Conservation (phyloP, 495 filamentous ascomycete species). For the Lindgomyces ingoldianus region DNA sequence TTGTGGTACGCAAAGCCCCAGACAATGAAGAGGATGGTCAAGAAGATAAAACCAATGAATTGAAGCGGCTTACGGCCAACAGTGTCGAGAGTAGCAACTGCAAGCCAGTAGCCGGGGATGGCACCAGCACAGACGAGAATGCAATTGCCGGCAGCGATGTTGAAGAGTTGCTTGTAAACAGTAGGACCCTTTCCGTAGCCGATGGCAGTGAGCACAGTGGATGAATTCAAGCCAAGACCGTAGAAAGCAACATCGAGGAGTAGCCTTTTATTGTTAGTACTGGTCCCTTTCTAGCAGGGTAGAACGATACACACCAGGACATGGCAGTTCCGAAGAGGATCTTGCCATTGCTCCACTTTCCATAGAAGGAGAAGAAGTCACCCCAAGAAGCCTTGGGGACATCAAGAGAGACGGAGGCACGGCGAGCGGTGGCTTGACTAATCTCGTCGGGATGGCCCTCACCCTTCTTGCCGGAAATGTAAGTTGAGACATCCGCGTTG, state of each 20-base stretch:
- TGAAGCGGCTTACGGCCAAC: slow-evolving; percentile 81
- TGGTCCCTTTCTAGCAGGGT: background rate
- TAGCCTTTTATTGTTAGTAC: slow-evolving; percentile 39
- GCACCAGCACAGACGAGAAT: slow-evolving; percentile 74
- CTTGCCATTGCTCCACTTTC: slow-evolving; percentile 66
- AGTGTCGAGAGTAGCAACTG: slow-evolving; percentile 67
- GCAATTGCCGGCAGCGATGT: slow-evolving; percentile 71
- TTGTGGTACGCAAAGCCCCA: slow-evolving; percentile 73
- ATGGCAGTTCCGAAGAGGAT: slow-evolving; percentile 74
- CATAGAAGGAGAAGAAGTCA: slow-evolving; percentile 67
- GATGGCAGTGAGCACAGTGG: slow-evolving; percentile 62
- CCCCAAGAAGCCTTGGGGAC: slow-evolving; percentile 64
- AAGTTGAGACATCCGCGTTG: slow-evolving; percentile 62
- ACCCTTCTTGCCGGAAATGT: slow-evolving; percentile 33
- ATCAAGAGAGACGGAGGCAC: slow-evolving; percentile 51
- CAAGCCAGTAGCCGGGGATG: slow-evolving; percentile 78
- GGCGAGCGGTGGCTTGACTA: slow-evolving; percentile 52
- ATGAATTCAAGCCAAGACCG: slow-evolving; percentile 72
- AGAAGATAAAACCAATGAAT: slow-evolving; percentile 69
- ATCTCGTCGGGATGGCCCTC: slow-evolving; percentile 67
- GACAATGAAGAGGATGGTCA: slow-evolving; percentile 73
- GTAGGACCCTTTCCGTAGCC: slow-evolving; percentile 61
- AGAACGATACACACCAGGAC: slow-evolving; percentile 61
- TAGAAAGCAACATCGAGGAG: slow-evolving; percentile 78
- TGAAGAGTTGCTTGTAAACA: slow-evolving; percentile 66